A percentile compares a stretch with the other conserved stretches of the same genome.
These are phyloP conservation scores for Scutellaria galericulata DNA, from an alignment of 257 asterid genomes.

Conservation along the genomic window DNA sequence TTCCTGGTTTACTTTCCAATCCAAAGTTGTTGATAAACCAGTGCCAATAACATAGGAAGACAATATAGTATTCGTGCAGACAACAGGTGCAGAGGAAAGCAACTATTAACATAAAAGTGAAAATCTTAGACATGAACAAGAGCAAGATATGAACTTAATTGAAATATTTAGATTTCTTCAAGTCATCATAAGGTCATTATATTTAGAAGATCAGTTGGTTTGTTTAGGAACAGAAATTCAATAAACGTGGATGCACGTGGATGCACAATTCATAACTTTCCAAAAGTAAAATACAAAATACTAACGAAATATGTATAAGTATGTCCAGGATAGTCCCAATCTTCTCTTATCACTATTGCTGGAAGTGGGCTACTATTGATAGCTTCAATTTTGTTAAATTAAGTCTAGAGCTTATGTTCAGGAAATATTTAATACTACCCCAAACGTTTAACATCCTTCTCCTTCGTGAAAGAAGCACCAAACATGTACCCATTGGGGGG, in stretches of 20 bases:
- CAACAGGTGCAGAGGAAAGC: not conserved
- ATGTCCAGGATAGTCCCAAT: not conserved
- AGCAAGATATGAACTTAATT: not conserved
- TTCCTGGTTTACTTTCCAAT: not conserved
- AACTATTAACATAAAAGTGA: not conserved
- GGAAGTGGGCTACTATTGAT: not conserved
- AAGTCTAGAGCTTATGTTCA: not conserved
- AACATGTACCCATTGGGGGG: not conserved
- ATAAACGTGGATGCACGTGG: not conserved
- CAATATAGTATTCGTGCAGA: not conserved
- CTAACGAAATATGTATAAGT: not conserved
- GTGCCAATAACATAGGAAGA: not conserved
- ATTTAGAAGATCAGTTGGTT: not conserved
- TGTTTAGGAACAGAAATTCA: not conserved
- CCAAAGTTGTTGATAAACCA: not conserved
- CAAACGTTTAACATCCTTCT: not conserved
- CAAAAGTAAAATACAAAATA: not conserved
- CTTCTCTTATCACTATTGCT: not conserved
- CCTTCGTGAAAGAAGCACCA: not conserved
- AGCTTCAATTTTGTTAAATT: not conserved
- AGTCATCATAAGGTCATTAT: not conserved
- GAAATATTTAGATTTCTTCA: not conserved
- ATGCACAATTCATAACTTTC: not conserved
- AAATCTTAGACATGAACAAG: not conserved
- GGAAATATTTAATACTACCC: not conserved